Conservation (phyloP, 495 filamentous ascomycete genomes). For the Cetradonia linearis region DNA sequence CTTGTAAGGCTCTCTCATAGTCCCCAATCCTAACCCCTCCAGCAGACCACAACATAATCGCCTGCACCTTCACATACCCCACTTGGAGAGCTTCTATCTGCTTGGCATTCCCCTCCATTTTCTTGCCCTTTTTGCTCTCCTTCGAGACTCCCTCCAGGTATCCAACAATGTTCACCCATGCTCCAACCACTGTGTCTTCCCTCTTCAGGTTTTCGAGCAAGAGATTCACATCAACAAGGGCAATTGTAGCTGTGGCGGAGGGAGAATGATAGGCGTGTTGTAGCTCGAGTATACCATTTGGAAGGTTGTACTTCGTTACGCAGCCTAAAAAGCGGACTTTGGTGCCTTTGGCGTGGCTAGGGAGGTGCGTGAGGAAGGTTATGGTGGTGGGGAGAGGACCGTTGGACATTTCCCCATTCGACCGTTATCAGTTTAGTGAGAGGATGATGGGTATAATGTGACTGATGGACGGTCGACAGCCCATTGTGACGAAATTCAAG, state of each 20-base stretch:
- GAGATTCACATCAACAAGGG: constrained; percentile 59
- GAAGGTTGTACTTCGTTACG: constrained; percentile 55
- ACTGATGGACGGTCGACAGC: background rate
- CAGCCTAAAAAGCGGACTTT: constrained; percentile 92
- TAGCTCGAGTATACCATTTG: constrained; percentile 50
- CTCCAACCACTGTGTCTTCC: constrained; percentile 60
- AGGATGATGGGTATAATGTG: background rate
- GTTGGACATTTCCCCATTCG: constrained; percentile 37
- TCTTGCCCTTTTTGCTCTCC: constrained; percentile 1
- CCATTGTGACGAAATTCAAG: background rate
- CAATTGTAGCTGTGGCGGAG: constrained; percentile 30
- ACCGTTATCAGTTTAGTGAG: background rate
- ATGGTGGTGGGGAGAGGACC: constrained; percentile 55
- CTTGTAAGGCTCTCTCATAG: constrained; percentile 44
- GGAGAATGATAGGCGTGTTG: constrained; percentile 51
- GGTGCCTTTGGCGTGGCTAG: constrained; percentile 42
- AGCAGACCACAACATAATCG: constrained; percentile 56
- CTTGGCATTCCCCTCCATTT: background rate
- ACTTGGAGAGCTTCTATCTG: background rate
- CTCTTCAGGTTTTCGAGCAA: constrained; percentile 53
- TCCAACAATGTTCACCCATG: constrained; percentile 85
- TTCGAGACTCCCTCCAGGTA: constrained; percentile 44
- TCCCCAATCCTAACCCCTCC: constrained; percentile 50
- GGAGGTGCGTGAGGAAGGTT: constrained; percentile 57
- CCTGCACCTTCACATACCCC: constrained; percentile 39